Percentiles rank a stretch among this genome's conserved stretches.
Conservation (phyloP, 108 stramenopile genomes). For the Aurantiochytrium sp. region DNA sequence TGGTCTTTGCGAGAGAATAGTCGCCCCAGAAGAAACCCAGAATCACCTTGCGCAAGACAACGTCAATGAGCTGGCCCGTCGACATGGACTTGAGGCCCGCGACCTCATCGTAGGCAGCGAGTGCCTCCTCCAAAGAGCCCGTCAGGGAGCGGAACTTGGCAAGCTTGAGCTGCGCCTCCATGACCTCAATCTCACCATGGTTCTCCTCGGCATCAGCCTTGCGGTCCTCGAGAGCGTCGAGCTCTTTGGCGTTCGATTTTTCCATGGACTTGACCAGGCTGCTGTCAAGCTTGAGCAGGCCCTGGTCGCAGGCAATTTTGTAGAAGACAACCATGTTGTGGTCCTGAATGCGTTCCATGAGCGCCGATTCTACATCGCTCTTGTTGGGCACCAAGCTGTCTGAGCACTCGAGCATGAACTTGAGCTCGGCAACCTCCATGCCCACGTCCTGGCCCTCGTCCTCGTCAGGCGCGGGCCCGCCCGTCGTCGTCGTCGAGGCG, state of each 20-base stretch:
- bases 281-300: slow-evolving; percentile 14
- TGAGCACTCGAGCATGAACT: background rate
- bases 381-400: background rate
- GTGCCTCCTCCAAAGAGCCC: slow-evolving; percentile 54
- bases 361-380: background rate
- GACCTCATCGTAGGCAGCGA: slow-evolving; percentile 70
- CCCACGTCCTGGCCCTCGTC: background rate
- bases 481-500: background rate
- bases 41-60: slow-evolving; percentile 75
- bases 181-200: slow-evolving; percentile 94
- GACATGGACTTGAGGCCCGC: slow-evolving; percentile 72
- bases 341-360: background rate
- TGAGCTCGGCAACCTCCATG: background rate
- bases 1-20: slow-evolving; percentile 44
- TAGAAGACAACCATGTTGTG: slow-evolving; percentile 20
- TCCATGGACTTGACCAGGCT: slow-evolving; percentile 13
- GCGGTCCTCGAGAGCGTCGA: slow-evolving; percentile 9
- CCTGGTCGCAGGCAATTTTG: background rate
- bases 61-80: slow-evolving; percentile 92
- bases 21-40: slow-evolving; percentile 75
- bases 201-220: slow-evolving; percentile 69
- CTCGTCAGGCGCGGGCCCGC: background rate
- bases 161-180: slow-evolving; percentile 71
- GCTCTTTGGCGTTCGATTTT: slow-evolving; percentile 16
- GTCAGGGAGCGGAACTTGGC: slow-evolving; percentile 57